Evolutionary conservation across 768 basidiomycete genomes (phyloP), one percentile per base, ranked within the genome.

Genomic region (Termitomyces sp.): DNA sequence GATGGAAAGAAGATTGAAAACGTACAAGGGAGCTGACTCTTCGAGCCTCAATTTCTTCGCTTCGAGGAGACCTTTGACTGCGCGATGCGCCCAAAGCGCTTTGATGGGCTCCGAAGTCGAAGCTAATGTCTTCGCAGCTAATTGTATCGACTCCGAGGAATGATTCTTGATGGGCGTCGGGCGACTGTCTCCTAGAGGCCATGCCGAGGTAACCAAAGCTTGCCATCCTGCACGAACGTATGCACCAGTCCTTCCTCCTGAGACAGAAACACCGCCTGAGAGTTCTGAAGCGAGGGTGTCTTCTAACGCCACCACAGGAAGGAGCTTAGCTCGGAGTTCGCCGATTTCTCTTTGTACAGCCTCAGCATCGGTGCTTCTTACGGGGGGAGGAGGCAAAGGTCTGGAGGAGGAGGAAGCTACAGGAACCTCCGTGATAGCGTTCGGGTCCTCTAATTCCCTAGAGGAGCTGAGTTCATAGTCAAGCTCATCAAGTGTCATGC

Each of bases 141-240:
- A 78, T 57, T 75, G 80, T 4, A 82, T 80, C 4, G 84, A 77
- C 54, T 78, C 78, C 71, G 73, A 7, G 68, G 72, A 53, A 65
- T 71, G 63, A 60, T 66, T 48, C 63, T 72, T 64, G 71, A 70
- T 24, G 70, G 63, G 73, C 76, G 68, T 67, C 73, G 58, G 73
- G 73, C 58, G 76, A 68, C 48, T 50, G 44, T 62, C 77, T 71
- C 78, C 45, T 75, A 76, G 54, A 73, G 81, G 66, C 79, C 80
- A 67, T 69, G 72, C 53, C 24, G 66, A 54, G 56, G 79, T 79
- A 48, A 84, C 78, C 40, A 88, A 76, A 0, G 81, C 76, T 69
- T 90, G 89, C 90, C 89, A 91, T 16, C 89, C 90, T 3, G 83
- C 76, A 24, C 90, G 87, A 44, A 92, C 86, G 64, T 78, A 90